These are phyloP conservation scores for Candida morakotiae DNA, from an alignment of 805 yeast species.

Conservation along the genomic window DNA sequence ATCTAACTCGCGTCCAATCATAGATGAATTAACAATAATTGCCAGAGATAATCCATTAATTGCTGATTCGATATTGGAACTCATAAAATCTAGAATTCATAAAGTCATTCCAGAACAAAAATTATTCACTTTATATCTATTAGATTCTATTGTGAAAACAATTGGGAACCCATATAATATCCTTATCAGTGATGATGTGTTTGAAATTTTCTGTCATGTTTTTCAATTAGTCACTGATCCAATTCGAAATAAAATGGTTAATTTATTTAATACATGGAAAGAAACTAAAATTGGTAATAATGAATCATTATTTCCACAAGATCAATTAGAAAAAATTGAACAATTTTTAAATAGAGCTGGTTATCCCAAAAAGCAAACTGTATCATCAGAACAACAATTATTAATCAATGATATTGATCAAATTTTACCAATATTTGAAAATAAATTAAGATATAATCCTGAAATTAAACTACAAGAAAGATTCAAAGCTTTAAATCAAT, in stretches of 20 bases:
- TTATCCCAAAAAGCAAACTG: slow-evolving; percentile 9
- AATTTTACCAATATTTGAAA: slow-evolving; percentile 40
- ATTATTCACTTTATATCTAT: slow-evolving; percentile 73
- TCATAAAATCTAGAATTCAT: slow-evolving; percentile 69
- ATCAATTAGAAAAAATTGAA: slow-evolving; percentile 69
- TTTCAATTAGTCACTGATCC: slow-evolving; percentile 75
- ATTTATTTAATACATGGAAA: slow-evolving; percentile 87
- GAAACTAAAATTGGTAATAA: slow-evolving; percentile 56
- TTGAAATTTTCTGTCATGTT: slow-evolving; percentile 66
- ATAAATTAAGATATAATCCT: slow-evolving; percentile 29
- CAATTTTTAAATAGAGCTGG: slow-evolving; percentile 50
- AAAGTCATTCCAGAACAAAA: slow-evolving; percentile 81
- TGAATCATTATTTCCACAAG: slow-evolving; percentile 66
- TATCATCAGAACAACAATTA: not conserved
- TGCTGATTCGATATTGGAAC: slow-evolving; percentile 74
- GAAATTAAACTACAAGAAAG: slow-evolving; percentile 46
- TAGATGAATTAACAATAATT: slow-evolving; percentile 74
- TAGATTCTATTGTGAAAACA: slow-evolving; percentile 89
- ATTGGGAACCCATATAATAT: slow-evolving; percentile 89
- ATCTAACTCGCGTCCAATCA: slow-evolving; percentile 86
- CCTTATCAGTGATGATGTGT: slow-evolving; percentile 65
- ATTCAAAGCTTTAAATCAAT: slow-evolving; percentile 41
- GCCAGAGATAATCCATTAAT: slow-evolving; percentile 80
- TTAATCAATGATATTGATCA: slow-evolving; percentile 33
- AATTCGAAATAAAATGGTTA: slow-evolving; percentile 69